Evolutionary conservation across 768 basidiomycete species (phyloP).

Genomic region (Russula vinacea): DNA sequence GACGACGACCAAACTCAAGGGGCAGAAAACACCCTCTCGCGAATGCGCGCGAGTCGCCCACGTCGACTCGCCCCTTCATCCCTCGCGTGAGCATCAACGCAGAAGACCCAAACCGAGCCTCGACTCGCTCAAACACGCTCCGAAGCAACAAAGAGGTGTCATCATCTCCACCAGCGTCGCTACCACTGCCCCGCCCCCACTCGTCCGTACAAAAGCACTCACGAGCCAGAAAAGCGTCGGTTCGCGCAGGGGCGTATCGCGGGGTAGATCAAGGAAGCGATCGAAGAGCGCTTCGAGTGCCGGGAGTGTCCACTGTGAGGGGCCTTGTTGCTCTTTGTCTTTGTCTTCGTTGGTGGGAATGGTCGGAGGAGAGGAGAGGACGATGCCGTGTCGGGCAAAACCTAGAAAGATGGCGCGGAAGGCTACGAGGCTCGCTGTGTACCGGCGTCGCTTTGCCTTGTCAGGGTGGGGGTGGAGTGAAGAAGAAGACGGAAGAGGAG

Average conservation of each 20-base stretch:
- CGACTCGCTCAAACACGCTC: conserved; percentile 54
- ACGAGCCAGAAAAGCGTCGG: conserved; percentile 65
- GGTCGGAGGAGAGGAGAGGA: conserved; percentile 11
- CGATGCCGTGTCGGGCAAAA: conserved; percentile 57
- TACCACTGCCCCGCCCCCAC: conserved; percentile 43
- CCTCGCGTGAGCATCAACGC: conserved; percentile 32
- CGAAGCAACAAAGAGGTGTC: conserved; percentile 49
- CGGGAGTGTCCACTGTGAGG: conserved; percentile 50
- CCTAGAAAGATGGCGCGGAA: conserved; percentile 77
- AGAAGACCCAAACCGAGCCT: conserved; percentile 44
- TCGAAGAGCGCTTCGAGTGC: conserved; percentile 58
- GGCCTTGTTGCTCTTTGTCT: background rate
- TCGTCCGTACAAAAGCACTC: conserved; percentile 60
- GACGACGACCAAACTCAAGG: background rate
- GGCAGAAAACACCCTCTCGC: conserved; percentile 40
- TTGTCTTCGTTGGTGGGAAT: background rate
- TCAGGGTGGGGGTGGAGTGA: conserved; percentile 30
- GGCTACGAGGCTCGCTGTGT: conserved; percentile 43
- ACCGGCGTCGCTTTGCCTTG: conserved; percentile 32
- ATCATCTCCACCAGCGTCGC: conserved; percentile 29
- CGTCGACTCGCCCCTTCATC: conserved; percentile 32
- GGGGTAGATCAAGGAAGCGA: conserved; percentile 58
- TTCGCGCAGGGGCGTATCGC: conserved; percentile 42
- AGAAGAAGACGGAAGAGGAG: conserved; percentile 28
- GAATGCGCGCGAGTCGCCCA: conserved; percentile 45